phyloP scores from a whole-genome alignment of 2,329 filamentous ascomycete genomes.

The Colletotrichum caudatum region DNA sequence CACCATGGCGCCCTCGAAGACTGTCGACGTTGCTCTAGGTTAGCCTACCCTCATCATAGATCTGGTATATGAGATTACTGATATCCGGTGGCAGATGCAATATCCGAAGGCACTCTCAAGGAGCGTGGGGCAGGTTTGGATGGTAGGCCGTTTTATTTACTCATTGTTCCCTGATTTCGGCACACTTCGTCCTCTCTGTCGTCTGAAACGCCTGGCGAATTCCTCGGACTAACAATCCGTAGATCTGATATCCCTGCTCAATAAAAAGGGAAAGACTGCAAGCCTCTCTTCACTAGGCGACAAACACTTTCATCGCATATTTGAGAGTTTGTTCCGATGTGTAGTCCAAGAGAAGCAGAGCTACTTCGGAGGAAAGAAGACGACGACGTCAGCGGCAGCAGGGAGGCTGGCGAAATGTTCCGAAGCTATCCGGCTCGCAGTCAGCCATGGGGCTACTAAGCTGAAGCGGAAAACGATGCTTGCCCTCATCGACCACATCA shows the following conservation, averaged over 20 bases:
- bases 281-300: conserved; percentile 65
- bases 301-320: conserved; percentile 83
- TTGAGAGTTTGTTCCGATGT: conserved; percentile 82
- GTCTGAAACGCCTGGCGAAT: too few relatives aligned
- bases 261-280: conserved; percentile 51
- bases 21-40: conserved; percentile 40
- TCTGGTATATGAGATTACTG: background rate
- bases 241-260: conserved; percentile 55
- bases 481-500: conserved; percentile 84
- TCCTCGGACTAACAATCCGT: background rate
- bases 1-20: conserved; percentile 38
- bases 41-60: background rate
- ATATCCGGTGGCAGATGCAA: conserved; percentile 46
- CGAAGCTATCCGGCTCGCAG: conserved; percentile 76
- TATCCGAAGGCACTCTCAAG: conserved; percentile 49
- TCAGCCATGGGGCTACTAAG: conserved; percentile 75
- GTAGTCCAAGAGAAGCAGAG: conserved; percentile 74
- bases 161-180: background rate
- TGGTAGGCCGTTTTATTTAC: conserved; percentile 48
- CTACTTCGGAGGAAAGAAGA: conserved; percentile 68
- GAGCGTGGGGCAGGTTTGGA: conserved; percentile 57
- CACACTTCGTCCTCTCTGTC: too few relatives aligned
- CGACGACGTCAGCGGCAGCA: conserved; percentile 61
- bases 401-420: conserved; percentile 76
- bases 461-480: conserved; percentile 83